A percentile compares a stretch with the other conserved stretches of the same genome.
phyloP scores from a whole-genome alignment of 2,329 filamentous ascomycete genomes.

The Xylaria sp. region DNA sequence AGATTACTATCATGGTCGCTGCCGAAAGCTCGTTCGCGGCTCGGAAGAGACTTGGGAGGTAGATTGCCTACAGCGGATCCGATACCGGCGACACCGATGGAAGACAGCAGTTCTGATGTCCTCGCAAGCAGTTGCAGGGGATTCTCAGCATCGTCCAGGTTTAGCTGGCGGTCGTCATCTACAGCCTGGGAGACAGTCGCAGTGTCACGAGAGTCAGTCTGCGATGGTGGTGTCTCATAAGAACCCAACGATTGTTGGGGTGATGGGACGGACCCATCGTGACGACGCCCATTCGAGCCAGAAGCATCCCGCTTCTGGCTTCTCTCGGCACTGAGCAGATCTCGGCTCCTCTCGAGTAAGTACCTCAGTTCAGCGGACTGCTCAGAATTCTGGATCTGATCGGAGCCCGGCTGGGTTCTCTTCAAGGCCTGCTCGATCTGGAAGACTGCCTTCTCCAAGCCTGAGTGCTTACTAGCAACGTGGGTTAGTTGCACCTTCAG shows the following conservation, averaged over 20 bases:
- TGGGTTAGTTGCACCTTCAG: slow-evolving; percentile 20
- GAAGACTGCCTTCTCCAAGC: slow-evolving; percentile 74
- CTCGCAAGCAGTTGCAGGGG: slow-evolving; percentile 74
- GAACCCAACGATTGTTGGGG: slow-evolving; percentile 40
- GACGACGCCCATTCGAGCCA: slow-evolving; percentile 26
- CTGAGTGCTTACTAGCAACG: slow-evolving; percentile 70
- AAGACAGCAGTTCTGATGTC: slow-evolving; percentile 67
- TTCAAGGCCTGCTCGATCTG: slow-evolving; percentile 74
- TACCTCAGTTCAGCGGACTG: slow-evolving; percentile 54
- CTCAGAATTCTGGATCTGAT: slow-evolving; percentile 48
- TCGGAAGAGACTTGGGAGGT: slow-evolving; percentile 32
- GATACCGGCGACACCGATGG: slow-evolving; percentile 37
- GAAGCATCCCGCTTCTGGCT: slow-evolving; percentile 33
- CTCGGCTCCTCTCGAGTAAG: slow-evolving; percentile 55
- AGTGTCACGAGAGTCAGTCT: slow-evolving; percentile 38
- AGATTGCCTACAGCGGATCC: slow-evolving; percentile 16
- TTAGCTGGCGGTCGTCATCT: slow-evolving; percentile 51
- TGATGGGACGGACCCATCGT: slow-evolving; percentile 36
- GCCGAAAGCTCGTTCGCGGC: slow-evolving; percentile 43
- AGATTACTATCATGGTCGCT: slow-evolving; percentile 55
- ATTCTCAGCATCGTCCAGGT: slow-evolving; percentile 74
- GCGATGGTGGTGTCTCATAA: slow-evolving; percentile 40
- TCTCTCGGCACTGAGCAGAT: slow-evolving; percentile 42
- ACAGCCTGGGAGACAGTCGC: slow-evolving; percentile 41
- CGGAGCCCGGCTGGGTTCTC: slow-evolving; percentile 54